Conservation (phyloP, 345 rosid species). For the Moricandia moricandioides region DNA sequence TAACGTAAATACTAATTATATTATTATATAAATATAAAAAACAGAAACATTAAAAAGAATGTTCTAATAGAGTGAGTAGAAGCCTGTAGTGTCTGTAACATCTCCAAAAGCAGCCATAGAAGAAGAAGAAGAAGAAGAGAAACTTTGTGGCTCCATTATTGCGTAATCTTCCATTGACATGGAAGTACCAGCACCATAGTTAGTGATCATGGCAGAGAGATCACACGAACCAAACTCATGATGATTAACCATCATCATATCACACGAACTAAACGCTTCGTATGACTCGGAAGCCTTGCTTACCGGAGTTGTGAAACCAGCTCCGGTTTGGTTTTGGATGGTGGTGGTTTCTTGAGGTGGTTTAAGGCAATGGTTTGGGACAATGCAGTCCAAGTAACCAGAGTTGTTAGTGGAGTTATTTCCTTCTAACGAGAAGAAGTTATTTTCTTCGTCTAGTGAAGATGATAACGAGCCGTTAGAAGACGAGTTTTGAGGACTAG, state of each 20-base stretch:
- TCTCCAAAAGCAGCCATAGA: constrained; percentile 42
- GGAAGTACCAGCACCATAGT: constrained; percentile 31
- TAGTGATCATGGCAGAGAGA: constrained; percentile 52
- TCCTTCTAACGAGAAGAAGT: constrained; percentile 42
- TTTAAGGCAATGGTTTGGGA: constrained; percentile 83
- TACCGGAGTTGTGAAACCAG: constrained; percentile 13
- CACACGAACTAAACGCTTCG: constrained; percentile 30
- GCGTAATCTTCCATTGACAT: constrained; percentile 33
- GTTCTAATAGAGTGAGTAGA: constrained; percentile 35
- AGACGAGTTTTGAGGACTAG: constrained; percentile 41
- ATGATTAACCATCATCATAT: constrained; percentile 30
- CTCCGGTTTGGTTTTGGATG: constrained; percentile 12
- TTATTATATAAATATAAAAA: constrained; percentile 18
- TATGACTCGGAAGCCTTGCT: constrained; percentile 21
- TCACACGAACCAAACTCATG: constrained; percentile 52
- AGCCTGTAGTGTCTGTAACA: constrained; percentile 39
- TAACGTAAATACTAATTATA: constrained; percentile 11
- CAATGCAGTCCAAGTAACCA: constrained; percentile 89
- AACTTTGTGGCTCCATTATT: constrained; percentile 33
- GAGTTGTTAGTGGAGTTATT: constrained; percentile 48
- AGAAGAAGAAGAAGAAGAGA: constrained; percentile 25
- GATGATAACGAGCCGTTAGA: constrained; percentile 35
- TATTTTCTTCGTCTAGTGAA: constrained; percentile 42
- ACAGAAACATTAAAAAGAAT: constrained; percentile 16
- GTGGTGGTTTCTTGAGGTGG: constrained; percentile 48